Evolutionary conservation across 768 basidiomycete genomes (phyloP), one percentile per base, ranked within the genome.

Genomic region (Rhodotorula graminis): DNA sequence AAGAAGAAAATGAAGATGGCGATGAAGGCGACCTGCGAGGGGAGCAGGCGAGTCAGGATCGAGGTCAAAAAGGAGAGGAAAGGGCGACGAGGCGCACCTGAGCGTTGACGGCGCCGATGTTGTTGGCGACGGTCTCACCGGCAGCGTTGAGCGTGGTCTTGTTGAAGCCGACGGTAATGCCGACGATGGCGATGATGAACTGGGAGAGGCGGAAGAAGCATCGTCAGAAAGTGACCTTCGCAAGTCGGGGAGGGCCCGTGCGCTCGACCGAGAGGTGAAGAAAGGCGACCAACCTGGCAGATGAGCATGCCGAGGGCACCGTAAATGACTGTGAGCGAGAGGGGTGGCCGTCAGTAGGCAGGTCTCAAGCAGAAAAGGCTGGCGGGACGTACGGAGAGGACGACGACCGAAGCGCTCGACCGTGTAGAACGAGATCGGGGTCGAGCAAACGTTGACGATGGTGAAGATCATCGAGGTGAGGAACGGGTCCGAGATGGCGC

Each of bases 351-450:
- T 44, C 42, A 44, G 42, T 15, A 9, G 42, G 42, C 42, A 9
- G 42, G 8, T 8, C 42, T 9, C 42, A 9, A 12, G 14, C 14
- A 12, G 44, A 46, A 46, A 14, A 18, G 44, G 42, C 9, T 14
- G 44, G 44, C 44, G 44, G 44, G 12, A 46, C 44, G 44, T 12
- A 46, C 44, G 75, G 64, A 94, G 86, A 60, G 87, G 85, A 65
- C 92, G 88, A 75, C 92, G 90, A 77, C 92, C 92, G 79, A 90
- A 86, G 64, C 84, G 85, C 80, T 95, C 92, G 72, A 93, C 87
- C 79, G 88, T 86, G 82, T 85, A 91, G 82, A 93, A 87, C 44
- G 89, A 90, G 70, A 90, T 84, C 37, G 91, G 82, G 60, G 93
- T 94, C 82, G 89, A 90, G 80, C 85, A 84, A 64, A 82, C 82